Conservation (phyloP, 805 yeast genomes). For the Maudiozyma barnettii region DNA sequence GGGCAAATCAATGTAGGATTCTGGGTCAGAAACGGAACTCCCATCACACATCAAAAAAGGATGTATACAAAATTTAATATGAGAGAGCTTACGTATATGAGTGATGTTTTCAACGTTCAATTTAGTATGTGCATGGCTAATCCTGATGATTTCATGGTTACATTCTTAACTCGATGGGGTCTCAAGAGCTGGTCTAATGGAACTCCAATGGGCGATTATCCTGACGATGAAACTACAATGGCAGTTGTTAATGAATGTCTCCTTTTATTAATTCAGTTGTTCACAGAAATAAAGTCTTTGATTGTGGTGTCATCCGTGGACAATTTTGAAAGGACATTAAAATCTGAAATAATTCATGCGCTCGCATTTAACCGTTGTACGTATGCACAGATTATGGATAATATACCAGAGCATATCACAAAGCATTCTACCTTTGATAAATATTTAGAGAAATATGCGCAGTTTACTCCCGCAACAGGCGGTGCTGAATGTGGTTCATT, state of each 20-base stretch:
- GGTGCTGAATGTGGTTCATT: conserved; percentile 54
- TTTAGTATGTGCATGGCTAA: conserved; percentile 43
- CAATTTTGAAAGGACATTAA: conserved; percentile 42
- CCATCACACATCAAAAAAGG: conserved; percentile 67
- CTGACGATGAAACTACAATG: conserved; percentile 35
- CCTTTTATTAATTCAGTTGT: conserved; percentile 52
- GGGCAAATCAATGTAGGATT: conserved; percentile 82
- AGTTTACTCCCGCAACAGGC: conserved; percentile 51
- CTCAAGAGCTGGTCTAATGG: conserved; percentile 45
- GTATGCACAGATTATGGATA: conserved; percentile 58
- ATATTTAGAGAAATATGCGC: conserved; percentile 47
- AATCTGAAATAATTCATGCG: conserved; percentile 69
- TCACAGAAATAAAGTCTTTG: conserved; percentile 59
- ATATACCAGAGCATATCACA: conserved; percentile 67
- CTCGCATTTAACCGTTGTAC: conserved; percentile 67
- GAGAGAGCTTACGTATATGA: conserved; percentile 70
- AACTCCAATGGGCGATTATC: conserved; percentile 33
- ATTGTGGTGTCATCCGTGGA: conserved; percentile 40
- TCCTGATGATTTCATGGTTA: conserved; percentile 47
- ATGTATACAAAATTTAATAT: conserved; percentile 70
- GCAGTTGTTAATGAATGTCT: conserved; percentile 74
- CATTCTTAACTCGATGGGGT: conserved; percentile 64
- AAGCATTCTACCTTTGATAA: conserved; percentile 67
- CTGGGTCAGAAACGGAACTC: conserved; percentile 91
- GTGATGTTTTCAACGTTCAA: conserved; percentile 72